Evolutionary conservation across 2,329 filamentous ascomycete genomes (phyloP).

Genomic region (Tolypocladium sp.): DNA sequence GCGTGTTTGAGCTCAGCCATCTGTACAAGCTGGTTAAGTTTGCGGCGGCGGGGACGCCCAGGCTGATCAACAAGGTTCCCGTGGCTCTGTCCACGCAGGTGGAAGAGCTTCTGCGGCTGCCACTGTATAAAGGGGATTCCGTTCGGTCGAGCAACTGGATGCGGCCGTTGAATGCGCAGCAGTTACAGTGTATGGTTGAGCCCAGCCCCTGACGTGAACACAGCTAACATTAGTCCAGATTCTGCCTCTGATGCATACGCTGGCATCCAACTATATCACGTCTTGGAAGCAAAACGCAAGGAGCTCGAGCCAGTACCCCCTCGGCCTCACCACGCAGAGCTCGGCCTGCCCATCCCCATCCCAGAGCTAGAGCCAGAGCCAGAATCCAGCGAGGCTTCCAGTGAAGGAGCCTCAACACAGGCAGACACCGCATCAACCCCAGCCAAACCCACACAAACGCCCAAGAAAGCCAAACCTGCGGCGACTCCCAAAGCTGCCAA

Average conservation of each 20-base stretch:
- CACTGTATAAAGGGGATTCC: conserved; percentile 61
- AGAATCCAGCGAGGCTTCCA: not conserved
- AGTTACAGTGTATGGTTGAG: conserved; percentile 55
- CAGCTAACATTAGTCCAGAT: conserved; percentile 33
- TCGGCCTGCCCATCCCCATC: conserved; percentile 52
- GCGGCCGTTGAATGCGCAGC: conserved; percentile 46
- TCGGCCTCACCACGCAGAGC: conserved; percentile 58
- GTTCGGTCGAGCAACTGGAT: conserved; percentile 74
- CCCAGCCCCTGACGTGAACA: conserved; percentile 1
- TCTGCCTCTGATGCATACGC: conserved; percentile 81
- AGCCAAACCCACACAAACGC: not conserved
- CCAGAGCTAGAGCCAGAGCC: conserved; percentile 8
- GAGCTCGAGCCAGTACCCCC: conserved; percentile 62
- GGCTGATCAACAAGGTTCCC: conserved; percentile 54
- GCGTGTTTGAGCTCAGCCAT: conserved; percentile 74
- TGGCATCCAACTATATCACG: conserved; percentile 61
- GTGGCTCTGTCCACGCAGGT: conserved; percentile 64
- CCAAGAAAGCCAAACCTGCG: not conserved
- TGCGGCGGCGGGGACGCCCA: conserved; percentile 37
- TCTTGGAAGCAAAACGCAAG: conserved; percentile 59
- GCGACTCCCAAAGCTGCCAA: conserved; percentile 6
- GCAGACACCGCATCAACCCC: not conserved
- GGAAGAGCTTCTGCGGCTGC: conserved; percentile 60
- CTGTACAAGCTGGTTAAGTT: conserved; percentile 70
- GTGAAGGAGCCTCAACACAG: not conserved